Conservation (phyloP, 768 basidiomycete species). For the Kwoniella botswanensis region DNA sequence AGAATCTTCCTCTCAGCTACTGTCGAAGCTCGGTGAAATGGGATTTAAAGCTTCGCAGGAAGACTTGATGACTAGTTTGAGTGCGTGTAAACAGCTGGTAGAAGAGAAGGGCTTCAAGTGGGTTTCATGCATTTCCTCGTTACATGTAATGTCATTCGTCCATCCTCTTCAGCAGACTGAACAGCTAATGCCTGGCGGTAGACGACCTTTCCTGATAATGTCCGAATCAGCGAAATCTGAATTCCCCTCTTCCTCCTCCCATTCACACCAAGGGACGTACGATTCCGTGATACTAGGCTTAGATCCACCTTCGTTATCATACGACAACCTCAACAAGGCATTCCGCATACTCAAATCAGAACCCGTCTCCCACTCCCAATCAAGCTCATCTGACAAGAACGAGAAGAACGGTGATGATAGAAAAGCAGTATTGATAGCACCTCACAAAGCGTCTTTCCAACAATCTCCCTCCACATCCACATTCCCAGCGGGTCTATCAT, state of each 20-base stretch:
- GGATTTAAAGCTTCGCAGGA: conserved; percentile 63
- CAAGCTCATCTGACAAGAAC: background rate
- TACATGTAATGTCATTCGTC: too few species aligned
- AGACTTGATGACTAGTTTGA: conserved; percentile 71
- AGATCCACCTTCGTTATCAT: conserved; percentile 64
- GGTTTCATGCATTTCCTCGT: too few species aligned
- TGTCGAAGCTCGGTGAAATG: conserved; percentile 61
- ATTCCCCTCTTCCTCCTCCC: conserved; percentile 55
- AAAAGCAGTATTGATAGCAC: conserved; percentile 64
- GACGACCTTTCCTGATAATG: conserved; percentile 61
- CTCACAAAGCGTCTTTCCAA: conserved; percentile 66
- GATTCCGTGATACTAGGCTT: conserved; percentile 73
- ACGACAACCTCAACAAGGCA: conserved; percentile 67
- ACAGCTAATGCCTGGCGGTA: too few species aligned
- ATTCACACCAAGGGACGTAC: conserved; percentile 48
- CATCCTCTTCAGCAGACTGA: too few species aligned
- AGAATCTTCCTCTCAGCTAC: conserved; percentile 64
- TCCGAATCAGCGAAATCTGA: conserved; percentile 59
- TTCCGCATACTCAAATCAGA: conserved; percentile 69
- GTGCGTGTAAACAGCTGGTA: conserved; percentile 65
- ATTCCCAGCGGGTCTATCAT: conserved; percentile 63
- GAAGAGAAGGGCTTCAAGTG: conserved; percentile 60
- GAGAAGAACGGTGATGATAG: background rate
- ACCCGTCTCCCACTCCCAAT: conserved; percentile 25
- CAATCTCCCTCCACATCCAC: conserved; percentile 55